Evolutionary conservation across 306 rosid species (phyloP), one percentile per base, ranked within the genome.

Genomic region (Abrus pulchellus): DNA sequence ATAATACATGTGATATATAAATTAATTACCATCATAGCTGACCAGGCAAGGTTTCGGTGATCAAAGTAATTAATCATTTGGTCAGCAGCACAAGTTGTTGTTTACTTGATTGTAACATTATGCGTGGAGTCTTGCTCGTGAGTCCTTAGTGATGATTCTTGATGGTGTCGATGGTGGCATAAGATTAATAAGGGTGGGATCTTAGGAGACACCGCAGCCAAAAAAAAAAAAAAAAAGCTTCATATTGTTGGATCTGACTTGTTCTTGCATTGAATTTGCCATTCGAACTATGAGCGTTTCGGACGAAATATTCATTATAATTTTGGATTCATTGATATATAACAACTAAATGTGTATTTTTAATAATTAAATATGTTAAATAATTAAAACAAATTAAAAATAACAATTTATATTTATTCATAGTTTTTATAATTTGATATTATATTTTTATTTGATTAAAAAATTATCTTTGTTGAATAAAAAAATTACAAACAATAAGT

Each of bases 191-290:
- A 9, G 11, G 29, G 8, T 3, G 14, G 50, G 44, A 3, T 60
- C 77, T 6, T 71, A 11, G 78, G 44, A 80, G 78, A 70, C 52
- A 61, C 13, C 54, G 56, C 8, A 28, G 9, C 55, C 45, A 29
- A 36, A 0, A 50, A 30, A 6, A 36, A 0, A 50, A 30, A 6
- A 28, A 5, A 6, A 27, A 30, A 9, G 20, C 20, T 20, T 20
- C 20, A 20, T 20, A 7, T 36, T 34, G 28, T 49, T 28, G 1
- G 28, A 9, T 27, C 7, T 64, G 54, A 63, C 80, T 20, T 11
- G 3, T 68, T 56, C 69, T 28, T 59, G 7, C 9, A 45, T 43
- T 5, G 7, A 20, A 45, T 43, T 5, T 74, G 54, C 41, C 41
- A 11, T 43, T 32, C 28, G 47, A 43, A 43, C 8, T 43, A 5